Evolutionary conservation across 2,329 filamentous ascomycete genomes (phyloP).

Genomic region (Fusarium virguliforme): DNA sequence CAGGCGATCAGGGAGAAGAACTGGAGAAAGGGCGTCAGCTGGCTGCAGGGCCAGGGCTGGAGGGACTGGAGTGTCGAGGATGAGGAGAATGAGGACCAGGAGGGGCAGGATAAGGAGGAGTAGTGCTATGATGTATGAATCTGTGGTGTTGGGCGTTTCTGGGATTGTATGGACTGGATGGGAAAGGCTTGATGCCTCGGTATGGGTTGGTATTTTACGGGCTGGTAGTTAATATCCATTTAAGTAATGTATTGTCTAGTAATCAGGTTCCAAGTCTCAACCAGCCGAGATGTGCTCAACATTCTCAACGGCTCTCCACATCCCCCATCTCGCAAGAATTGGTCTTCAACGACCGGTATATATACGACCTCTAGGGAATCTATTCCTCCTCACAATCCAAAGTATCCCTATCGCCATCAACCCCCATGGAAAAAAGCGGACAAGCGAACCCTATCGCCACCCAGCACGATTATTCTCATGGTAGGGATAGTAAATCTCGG

Average conservation of each 20-base stretch:
- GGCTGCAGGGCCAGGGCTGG: constrained; percentile 83
- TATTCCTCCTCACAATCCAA: too few species aligned
- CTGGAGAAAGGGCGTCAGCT: constrained; percentile 81
- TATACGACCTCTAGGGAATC: background rate
- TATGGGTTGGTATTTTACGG: constrained; percentile 15
- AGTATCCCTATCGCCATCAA: background rate
- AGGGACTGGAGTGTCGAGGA: constrained; percentile 75
- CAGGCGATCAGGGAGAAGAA: constrained; percentile 76
- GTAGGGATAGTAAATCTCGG: background rate
- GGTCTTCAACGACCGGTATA: background rate
- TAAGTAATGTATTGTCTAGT: constrained; percentile 38
- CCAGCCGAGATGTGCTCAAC: too few species aligned
- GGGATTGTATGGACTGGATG: constrained; percentile 17
- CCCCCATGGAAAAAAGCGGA: background rate
- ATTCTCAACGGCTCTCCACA: background rate
- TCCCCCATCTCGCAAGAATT: background rate
- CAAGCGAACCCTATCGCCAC: too few species aligned
- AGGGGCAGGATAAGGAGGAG: constrained; percentile 54
- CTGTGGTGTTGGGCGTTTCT: constrained; percentile 11
- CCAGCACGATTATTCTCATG: too few species aligned
- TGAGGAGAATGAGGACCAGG: constrained; percentile 64
- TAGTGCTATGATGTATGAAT: constrained; percentile 42
- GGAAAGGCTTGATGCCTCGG: constrained; percentile 27
- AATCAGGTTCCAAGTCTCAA: background rate
- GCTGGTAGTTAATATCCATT: constrained; percentile 26